Base-by-base conservation (phyloP, 2,329 filamentous ascomycete species). In the Sphaerulina vaccinii region DNA sequence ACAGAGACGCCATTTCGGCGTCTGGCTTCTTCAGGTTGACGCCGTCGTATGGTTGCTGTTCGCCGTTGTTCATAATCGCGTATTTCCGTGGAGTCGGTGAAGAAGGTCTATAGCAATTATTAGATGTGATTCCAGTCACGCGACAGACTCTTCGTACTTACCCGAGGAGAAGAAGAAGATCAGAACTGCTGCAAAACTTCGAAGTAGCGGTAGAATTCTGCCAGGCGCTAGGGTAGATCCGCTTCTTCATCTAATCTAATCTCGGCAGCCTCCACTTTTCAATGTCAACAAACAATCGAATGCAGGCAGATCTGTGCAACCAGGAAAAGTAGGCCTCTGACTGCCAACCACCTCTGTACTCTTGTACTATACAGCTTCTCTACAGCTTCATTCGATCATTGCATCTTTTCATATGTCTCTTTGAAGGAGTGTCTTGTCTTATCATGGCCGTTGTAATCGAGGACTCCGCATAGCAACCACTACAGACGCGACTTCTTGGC, bases 41-140 rank as follows among this genome's bases (percentile, higher is more conserved):
- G 52, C 54, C 59, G 52, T 63, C 60, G 71, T 77, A 72, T 58
- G 75, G 74, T 65, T 77, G 75, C n/a, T n/a, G n/a, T 59, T 73
- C 69, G 68, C 82, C 75, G 66, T 84, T 85, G 74, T 88, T 88
- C 69, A 82, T 76, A 72, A 87, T 82, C 89, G 93, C 93, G 62
- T 68, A 80, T 72, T 66, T 13, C 16, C 18, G 37, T 18, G 5
- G 37, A 18, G 15, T 10, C 21, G 19, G 22, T 22, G n/a, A 3
- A 29, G 39, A 22, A 46, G 6, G 41, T 10, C 27, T 6, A 3
- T 21, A n/a, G n/a, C 11, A 33, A 22, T 15, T 40, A 43, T 50
- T n/a, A 35, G 50, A 40, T 33, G n/a, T 29, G 41, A 42, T 24
- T 36, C 39, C 57, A 42, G 49, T 51, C 45, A 41, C 46, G 44